Conservation (phyloP, 768 basidiomycete genomes). For the Melanogaster broomeanus region DNA sequence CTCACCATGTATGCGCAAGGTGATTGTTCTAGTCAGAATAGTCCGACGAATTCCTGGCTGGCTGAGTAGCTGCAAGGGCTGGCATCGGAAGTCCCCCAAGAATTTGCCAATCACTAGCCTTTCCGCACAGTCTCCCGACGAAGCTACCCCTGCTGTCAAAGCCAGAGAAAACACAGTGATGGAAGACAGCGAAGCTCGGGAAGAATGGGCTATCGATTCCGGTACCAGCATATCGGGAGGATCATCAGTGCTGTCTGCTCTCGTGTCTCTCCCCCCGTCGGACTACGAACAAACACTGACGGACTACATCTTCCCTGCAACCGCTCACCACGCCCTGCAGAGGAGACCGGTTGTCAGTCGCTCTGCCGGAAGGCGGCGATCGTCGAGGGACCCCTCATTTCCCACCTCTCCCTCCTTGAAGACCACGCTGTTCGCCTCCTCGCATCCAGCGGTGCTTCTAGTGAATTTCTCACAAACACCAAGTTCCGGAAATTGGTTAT, state of each 20-base stretch:
- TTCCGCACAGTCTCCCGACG: not conserved
- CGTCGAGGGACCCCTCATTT: not conserved
- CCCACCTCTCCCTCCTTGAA: not conserved
- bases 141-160: not conserved
- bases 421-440: conserved; percentile 2
- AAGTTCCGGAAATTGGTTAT: conserved; percentile 5
- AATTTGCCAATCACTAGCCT: not conserved
- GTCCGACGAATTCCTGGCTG: not conserved
- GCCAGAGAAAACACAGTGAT: not conserved
- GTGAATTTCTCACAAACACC: not conserved
- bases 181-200: not conserved
- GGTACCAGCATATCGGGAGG: not conserved
- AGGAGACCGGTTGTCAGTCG: not conserved
- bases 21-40: not conserved
- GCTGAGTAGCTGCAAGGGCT: not conserved
- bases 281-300: not conserved
- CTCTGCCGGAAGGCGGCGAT: not conserved
- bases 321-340: not conserved
- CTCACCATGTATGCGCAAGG: not conserved
- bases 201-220: not conserved
- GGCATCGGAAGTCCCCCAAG: not conserved
- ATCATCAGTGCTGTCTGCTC: not conserved
- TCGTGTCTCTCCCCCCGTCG: not conserved
- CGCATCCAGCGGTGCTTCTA: not conserved
- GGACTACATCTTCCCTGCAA: not conserved